Percentiles rank a stretch among this genome's conserved stretches.
Conservation (phyloP, 176 grass and related monocot species). For the Musa troglodytarum region DNA sequence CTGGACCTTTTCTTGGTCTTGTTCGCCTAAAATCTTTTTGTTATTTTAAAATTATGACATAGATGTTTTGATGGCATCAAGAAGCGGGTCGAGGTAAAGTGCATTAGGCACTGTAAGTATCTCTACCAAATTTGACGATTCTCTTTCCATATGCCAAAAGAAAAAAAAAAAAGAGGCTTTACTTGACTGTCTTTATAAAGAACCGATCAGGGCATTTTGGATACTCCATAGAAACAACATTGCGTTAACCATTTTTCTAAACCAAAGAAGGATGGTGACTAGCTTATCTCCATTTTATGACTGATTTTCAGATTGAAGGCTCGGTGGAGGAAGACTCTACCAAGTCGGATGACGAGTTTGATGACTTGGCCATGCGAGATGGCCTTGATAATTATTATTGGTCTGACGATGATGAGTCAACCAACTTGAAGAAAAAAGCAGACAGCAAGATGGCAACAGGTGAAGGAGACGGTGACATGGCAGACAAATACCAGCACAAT, state of each 20-base stretch:
- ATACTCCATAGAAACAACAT: neutral
- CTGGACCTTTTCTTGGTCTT: neutral
- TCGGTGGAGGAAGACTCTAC: constrained; percentile 83
- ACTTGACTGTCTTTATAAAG: too few relatives aligned
- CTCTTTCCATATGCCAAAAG: too few relatives aligned
- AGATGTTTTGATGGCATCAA: too few relatives aligned
- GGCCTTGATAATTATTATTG: constrained; percentile 39
- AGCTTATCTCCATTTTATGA: neutral
- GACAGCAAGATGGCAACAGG: constrained; percentile 5
- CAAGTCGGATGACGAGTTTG: constrained; percentile 83
- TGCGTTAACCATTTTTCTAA: neutral
- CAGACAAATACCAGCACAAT: constrained; percentile 26
- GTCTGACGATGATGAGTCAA: constrained; percentile 33
- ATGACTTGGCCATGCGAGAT: constrained; percentile 74
- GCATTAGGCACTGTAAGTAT: too few relatives aligned
- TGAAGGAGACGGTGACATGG: neutral
- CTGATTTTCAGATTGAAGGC: constrained; percentile 54
- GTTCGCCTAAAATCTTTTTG: neutral
- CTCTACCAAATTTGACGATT: too few relatives aligned
- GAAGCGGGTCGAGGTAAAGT: too few relatives aligned
- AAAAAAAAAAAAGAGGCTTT: too few relatives aligned
- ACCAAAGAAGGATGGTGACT: neutral
- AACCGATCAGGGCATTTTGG: neutral
- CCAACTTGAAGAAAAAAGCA: neutral
- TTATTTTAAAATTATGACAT: too few relatives aligned